Conservation (phyloP, 768 basidiomycete species). For the Suillus hirtellus region DNA sequence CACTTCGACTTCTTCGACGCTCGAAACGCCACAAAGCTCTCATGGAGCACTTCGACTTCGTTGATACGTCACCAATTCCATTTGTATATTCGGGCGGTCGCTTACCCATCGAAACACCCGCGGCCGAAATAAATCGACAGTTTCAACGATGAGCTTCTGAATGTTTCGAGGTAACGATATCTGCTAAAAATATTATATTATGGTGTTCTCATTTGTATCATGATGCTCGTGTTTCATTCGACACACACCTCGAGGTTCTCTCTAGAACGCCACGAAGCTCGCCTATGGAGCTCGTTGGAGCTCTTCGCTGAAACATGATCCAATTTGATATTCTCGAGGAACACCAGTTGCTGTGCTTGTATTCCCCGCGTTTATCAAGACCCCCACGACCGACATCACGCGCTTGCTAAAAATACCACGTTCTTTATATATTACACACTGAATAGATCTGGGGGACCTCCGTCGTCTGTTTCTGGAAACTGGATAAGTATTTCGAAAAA, state of each 20-base stretch:
- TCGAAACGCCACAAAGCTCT: neutral
- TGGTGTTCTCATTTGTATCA: neutral
- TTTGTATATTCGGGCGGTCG: too few relatives aligned
- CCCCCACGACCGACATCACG: neutral
- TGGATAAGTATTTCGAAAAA: neutral
- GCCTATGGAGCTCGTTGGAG: neutral
- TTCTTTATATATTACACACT: neutral
- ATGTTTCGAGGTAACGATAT: neutral
- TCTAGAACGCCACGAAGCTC: neutral
- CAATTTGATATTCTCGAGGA: neutral
- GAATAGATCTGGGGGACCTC: neutral
- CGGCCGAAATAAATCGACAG: neutral
- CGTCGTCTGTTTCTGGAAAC: neutral
- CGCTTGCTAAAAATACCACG: neutral
- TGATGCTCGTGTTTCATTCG: neutral
- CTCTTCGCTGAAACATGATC: neutral
- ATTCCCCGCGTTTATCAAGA: neutral
- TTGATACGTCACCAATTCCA: neutral
- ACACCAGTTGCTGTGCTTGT: neutral
- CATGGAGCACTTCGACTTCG: neutral
- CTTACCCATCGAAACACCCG: too few relatives aligned
- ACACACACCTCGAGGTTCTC: neutral
- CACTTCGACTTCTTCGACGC: neutral
- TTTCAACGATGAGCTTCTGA: neutral
- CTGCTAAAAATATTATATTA: neutral